A percentile compares a stretch with the other conserved stretches of the same genome.
Conservation (phyloP, 257 asterid genomes). For the Przewalskia tangutica region DNA sequence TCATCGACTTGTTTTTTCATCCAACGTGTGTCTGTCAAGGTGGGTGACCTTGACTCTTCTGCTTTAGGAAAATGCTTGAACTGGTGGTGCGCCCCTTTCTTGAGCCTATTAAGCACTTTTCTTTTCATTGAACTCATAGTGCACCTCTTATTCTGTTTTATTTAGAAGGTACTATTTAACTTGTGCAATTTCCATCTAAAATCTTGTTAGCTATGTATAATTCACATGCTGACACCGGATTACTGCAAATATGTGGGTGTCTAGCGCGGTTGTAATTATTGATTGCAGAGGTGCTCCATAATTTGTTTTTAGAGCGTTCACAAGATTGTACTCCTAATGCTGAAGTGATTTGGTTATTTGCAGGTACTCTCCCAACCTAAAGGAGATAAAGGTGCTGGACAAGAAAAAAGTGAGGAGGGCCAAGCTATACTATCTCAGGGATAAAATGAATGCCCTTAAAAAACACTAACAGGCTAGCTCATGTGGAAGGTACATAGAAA, state of each 20-base stretch:
- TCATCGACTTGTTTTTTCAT: background rate
- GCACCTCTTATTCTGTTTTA: background rate
- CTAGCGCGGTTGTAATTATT: background rate
- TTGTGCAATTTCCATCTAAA: background rate
- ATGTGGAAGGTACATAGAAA: background rate
- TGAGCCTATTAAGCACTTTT: background rate
- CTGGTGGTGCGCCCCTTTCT: background rate
- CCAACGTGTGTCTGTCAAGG: background rate
- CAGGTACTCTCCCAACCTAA: slow-evolving; percentile 95
- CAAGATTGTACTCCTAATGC: background rate
- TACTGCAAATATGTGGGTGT: background rate
- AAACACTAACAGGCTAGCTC: slow-evolving; percentile 25
- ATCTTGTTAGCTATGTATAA: background rate
- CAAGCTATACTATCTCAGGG: slow-evolving; percentile 91
- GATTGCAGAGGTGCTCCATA: background rate
- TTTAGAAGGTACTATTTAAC: background rate
- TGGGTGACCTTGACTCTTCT: background rate
- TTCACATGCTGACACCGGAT: background rate
- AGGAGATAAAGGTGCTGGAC: slow-evolving; percentile 89
- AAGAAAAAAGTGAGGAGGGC: slow-evolving; percentile 97
- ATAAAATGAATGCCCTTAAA: slow-evolving; percentile 81
- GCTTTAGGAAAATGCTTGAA: background rate
- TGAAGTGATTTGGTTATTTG: background rate
- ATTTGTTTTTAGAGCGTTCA: background rate
- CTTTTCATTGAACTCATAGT: background rate